These are phyloP conservation scores for Mollisiaceae sp. DNA, from an alignment of 2,329 filamentous ascomycete genomes.

Conservation along the genomic window DNA sequence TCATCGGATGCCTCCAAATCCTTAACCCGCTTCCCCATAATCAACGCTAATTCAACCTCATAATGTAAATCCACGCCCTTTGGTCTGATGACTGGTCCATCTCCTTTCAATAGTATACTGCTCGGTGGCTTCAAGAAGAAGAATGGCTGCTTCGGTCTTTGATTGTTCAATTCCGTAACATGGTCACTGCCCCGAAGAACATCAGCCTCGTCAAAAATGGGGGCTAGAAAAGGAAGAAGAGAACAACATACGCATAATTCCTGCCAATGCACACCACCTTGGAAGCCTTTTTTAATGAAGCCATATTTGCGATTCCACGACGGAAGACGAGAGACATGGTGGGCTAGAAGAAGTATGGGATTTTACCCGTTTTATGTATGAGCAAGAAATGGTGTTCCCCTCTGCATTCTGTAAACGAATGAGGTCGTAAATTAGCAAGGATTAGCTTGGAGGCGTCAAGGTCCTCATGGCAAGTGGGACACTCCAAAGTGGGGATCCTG, in stretches of 20 bases:
- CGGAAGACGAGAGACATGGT: slow-evolving; percentile 41
- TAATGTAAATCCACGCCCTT: slow-evolving; percentile 87
- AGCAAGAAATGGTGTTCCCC: background rate
- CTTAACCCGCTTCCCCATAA: slow-evolving; percentile 81
- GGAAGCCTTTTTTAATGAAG: slow-evolving; percentile 58
- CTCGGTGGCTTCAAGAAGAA: slow-evolving; percentile 97
- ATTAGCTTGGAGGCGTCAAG: background rate
- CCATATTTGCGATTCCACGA: slow-evolving; percentile 42
- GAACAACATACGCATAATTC: slow-evolving; percentile 82
- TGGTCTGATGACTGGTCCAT: slow-evolving; percentile 81
- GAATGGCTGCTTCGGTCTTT: slow-evolving; percentile 90
- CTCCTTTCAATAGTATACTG: slow-evolving; percentile 79
- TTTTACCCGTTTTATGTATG: slow-evolving; percentile 14
- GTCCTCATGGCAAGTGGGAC: background rate
- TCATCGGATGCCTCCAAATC: slow-evolving; percentile 78
- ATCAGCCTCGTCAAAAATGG: slow-evolving; percentile 13
- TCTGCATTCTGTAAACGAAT: background rate
- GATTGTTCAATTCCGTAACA: slow-evolving; percentile 87
- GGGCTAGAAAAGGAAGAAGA: slow-evolving; percentile 13
- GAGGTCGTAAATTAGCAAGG: background rate
- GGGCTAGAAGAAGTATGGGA: slow-evolving; percentile 12
- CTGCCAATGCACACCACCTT: slow-evolving; percentile 82
- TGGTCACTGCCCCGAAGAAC: slow-evolving; percentile 69
- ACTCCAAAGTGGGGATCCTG: slow-evolving; percentile 3
- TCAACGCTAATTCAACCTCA: slow-evolving; percentile 90